Base-by-base conservation (phyloP, 2,329 filamentous ascomycete genomes). In the Meredithiella fracta region DNA sequence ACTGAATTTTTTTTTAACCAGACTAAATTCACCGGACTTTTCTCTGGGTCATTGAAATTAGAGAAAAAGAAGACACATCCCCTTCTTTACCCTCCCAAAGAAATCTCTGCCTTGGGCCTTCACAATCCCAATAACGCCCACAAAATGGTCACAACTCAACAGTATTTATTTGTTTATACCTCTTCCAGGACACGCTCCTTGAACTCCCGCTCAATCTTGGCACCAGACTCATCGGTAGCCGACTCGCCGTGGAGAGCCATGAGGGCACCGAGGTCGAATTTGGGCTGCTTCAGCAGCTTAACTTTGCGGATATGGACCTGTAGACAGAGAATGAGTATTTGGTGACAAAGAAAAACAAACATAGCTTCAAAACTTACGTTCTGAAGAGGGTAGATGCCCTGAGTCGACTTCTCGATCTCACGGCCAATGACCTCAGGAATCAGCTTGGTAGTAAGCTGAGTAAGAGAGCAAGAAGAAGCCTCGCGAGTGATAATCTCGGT, bases 281-380 rank as follows among this genome's bases (percentile, higher is more conserved):
- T 98, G 70, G 92, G 92, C 64, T 84, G 74, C 85, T 98, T 98
- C 66, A 98, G 80, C 66, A 98, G 86, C 85, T 98, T 98, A 69
- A 98, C 91, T 83, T 98, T 98, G 76, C 92, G 90, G 75, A 98
- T 95, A 80, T 98, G 92, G 69, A 97, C 90, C 90, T 97, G 66
- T 8, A 61, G 40, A 53, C 22, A 58, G 62, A 75, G 63, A 75
- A 67, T 62, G 51, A 25, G 51, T 57, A 52, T 25, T 31, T 23
- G 26, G 49, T 22, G 17, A 54, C 1, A 37, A 25, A 29, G 5
- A 34, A 26, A 23, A 31, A 22, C 37, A 51, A 44, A 25, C 40
- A 17, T 26, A 3, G 14, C 37, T 15, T 2, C 6, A n/a, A 20
- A 58, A 77, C 82, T 62, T 77, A 96, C 92, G 75, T 97, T 95